Conservation (phyloP, 1,284 basidiomycete genomes). For the Cutaneotrichosporon cutaneum region DNA sequence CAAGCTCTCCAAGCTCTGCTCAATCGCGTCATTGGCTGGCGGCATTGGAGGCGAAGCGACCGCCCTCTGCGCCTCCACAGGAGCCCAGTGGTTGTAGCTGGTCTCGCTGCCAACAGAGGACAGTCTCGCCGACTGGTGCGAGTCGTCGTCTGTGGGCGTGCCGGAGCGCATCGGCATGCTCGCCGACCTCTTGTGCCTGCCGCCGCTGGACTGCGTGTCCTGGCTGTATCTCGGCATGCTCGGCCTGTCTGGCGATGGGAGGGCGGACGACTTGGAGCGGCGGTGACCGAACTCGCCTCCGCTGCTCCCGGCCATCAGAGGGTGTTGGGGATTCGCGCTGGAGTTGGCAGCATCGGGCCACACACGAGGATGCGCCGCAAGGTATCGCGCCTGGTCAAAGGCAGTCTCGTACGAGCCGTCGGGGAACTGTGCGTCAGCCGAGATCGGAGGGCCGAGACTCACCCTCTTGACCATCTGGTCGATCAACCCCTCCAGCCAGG, state of each 20-base stretch:
- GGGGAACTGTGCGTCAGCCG: conserved; percentile 38
- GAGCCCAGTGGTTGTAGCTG: conserved; percentile 2
- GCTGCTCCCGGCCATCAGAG: conserved; percentile 4
- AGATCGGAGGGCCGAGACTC: background rate
- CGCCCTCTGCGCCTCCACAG: background rate
- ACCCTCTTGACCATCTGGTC: conserved; percentile 43
- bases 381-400: conserved; percentile 33
- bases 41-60: background rate
- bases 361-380: conserved; percentile 24
- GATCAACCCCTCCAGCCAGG: conserved; percentile 33
- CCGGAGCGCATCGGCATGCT: conserved; percentile 35
- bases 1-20: conserved; percentile 1
- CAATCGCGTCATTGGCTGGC: background rate
- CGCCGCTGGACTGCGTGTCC: conserved; percentile 3
- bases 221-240: background rate
- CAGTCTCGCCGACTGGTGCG: background rate
- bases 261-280: conserved; percentile 35
- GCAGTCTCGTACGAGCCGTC: conserved; percentile 45
- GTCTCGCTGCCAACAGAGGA: conserved; percentile 2
- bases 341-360: conserved; percentile 16
- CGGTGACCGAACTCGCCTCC: conserved; percentile 19
- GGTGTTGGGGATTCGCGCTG: conserved; percentile 17
- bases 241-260: conserved; percentile 9
- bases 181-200: conserved; percentile 36
- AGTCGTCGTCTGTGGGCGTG: background rate